Conservation (phyloP, 2,329 filamentous ascomycete species). For the Niveomyces coronatus region DNA sequence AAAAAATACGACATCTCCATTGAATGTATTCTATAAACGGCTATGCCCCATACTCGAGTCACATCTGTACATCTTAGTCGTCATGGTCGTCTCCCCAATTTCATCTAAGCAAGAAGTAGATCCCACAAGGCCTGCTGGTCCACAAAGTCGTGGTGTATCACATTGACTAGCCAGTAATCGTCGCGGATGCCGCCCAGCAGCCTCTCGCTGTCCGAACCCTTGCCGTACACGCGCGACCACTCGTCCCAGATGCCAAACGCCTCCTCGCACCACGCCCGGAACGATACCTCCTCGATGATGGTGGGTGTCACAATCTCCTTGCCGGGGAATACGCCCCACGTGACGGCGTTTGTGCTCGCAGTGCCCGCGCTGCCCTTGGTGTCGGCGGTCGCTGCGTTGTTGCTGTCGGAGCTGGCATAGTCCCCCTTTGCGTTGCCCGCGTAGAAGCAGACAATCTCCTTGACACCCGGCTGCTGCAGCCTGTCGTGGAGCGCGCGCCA, state of each 20-base stretch:
- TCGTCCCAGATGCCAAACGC: constrained; percentile 92
- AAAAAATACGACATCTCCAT: too few relatives aligned
- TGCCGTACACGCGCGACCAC: constrained; percentile 83
- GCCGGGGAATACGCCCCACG: constrained; percentile 89
- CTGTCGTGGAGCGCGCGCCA: constrained; percentile 58
- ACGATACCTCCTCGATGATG: constrained; percentile 92
- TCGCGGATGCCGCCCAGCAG: constrained; percentile 57
- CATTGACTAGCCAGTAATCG: constrained; percentile 82
- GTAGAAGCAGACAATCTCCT: constrained; percentile 73
- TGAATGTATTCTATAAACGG: too few relatives aligned
- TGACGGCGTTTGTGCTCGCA: constrained; percentile 84
- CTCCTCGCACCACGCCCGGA: constrained; percentile 89
- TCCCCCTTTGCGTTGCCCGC: constrained; percentile 71
- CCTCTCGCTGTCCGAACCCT: constrained; percentile 58
- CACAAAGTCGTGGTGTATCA: constrained; percentile 73
- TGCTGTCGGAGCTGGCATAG: constrained; percentile 59
- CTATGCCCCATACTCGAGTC: too few relatives aligned
- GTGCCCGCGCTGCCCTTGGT: constrained; percentile 25
- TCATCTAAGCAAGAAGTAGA: constrained; percentile 32
- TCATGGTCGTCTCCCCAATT: background rate
- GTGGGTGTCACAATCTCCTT: constrained; percentile 96
- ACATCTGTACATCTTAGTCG: background rate
- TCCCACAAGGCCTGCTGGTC: constrained; percentile 64
- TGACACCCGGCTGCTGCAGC: constrained; percentile 47
- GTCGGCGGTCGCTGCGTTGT: constrained; percentile 15